Base-by-base conservation (phyloP, 345 rosid genomes). In the Tarenaya hassleriana region DNA sequence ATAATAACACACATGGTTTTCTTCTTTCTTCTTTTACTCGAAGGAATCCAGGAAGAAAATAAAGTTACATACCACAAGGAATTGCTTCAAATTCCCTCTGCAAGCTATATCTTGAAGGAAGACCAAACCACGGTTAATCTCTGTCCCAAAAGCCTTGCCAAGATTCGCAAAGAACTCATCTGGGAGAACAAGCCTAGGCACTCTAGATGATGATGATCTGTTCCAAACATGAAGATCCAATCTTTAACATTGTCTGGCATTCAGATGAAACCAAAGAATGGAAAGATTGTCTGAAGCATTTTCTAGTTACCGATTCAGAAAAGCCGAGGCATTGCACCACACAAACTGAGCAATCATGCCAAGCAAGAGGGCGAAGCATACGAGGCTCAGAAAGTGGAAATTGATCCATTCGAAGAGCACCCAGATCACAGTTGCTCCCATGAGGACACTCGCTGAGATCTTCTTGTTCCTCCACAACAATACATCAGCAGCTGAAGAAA, bases 381-480 rank as follows among this genome's bases (percentile, higher is more conserved):
- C 49, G 16, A 94, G 80, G 60, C 86, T 77, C 29, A 90, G 69
- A 24, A 90, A 77, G 74, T 90, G 84, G 74, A 79, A 90, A 50
- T 83, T 77, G 33, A 90, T 87, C 94, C 95, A 90, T 69, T 90
- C 97, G 55, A 90, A 83, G 31, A 90, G 86, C 69, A 83, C 69
- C 97, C 97, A 90, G 45, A 81, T 34, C 47, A 75, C 76, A 7
- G 97, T 90, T 35, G 97, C 97, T 54, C 69, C 77, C 45, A 59
- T 62, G 35, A 90, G 60, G 50, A 79, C 55, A 46, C 95, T 55
- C 8, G 86, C 94, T 16, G 97, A 90, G 45, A 86, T 83, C 81
- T 90, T 86, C 78, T 86, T 90, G 77, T 86, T 83, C 86, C 94
- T 90, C 97, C 97, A 90, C 41, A 89, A 58, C 62, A 90, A 75